Percentiles rank a stretch among this genome's conserved stretches.
These are phyloP conservation scores for Coemansia reversa DNA, from an alignment of 192 early-diverging fungal genomes.

Conservation along the genomic window DNA sequence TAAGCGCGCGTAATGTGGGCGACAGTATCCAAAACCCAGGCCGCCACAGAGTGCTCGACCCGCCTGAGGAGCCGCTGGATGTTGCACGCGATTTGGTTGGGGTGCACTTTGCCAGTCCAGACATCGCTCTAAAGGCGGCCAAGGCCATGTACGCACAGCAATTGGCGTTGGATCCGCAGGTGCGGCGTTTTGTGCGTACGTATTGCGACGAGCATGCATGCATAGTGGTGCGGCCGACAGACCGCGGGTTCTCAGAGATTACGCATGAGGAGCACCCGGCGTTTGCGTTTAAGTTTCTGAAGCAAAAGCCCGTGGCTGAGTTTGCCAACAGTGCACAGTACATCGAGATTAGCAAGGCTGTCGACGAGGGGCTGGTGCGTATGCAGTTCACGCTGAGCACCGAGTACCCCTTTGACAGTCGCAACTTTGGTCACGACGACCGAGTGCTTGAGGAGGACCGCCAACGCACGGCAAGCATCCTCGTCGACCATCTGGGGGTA, in stretches of 20 bases:
- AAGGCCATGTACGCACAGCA: conserved; percentile 70
- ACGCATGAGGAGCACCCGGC: conserved; percentile 71
- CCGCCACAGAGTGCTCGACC: conserved; percentile 25
- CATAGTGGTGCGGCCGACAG: conserved; percentile 76
- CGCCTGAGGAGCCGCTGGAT: conserved; percentile 14
- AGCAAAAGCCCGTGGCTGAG: conserved; percentile 68
- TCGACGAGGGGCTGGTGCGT: conserved; percentile 66
- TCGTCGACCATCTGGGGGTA: conserved; percentile 22
- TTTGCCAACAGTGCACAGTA: conserved; percentile 73
- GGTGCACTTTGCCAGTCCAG: conserved; percentile 21
- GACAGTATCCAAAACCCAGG: conserved; percentile 57
- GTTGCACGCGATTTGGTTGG: conserved; percentile 33
- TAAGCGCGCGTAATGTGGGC: conserved; percentile 63
- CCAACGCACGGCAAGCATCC: conserved; percentile 20
- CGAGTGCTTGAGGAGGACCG: conserved; percentile 27
- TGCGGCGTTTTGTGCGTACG: conserved; percentile 72
- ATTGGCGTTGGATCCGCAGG: conserved; percentile 76
- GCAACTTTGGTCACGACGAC: conserved; percentile 18
- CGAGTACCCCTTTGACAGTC: conserved; percentile 26
- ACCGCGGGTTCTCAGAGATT: conserved; percentile 74
- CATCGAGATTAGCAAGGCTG: conserved; percentile 71
- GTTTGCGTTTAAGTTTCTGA: conserved; percentile 83
- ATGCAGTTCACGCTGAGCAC: conserved; percentile 35
- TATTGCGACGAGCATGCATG: conserved; percentile 69
- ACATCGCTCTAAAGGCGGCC: conserved; percentile 55